Evolutionary conservation across 345 rosid genomes (phyloP), one percentile per base, ranked within the genome.

Genomic region (Raphanus sativus): DNA sequence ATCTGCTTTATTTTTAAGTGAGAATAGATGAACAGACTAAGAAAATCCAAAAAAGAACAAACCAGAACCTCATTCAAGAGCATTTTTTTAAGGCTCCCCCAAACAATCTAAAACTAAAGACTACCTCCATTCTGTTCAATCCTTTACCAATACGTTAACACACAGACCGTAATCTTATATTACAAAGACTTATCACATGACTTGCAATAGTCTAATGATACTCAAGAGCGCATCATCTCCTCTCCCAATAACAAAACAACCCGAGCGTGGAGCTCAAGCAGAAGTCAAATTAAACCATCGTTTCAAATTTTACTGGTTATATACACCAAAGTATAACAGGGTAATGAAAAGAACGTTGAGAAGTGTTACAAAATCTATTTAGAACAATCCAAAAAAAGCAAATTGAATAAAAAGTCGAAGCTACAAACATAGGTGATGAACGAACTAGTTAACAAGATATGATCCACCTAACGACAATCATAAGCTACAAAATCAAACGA

Each of bases 401-500:
- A 52, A 52, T 15, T 52, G 58, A 8, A 52, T 52, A 52, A 52
- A 2, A 45, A 52, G 24, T 15, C 56, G 56, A 15, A 15, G 56
- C 25, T 67, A 75, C 32, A 60, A 61, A 48, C 34, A 59, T 21
- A 29, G 26, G 52, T n/a, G 58, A 21, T 12, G 15, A 15, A 16
- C 33, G 11, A 77, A 62, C 66, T 54, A 70, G 17, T 40, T 8
- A 58, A n/a, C 15, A 56, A 64, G 17, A 77, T 13, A 45, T 32
- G 6, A 76, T 69, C 66, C 71, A 77, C 30, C 70, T 34, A 77
- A 55, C 58, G 21, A 48, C 25, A 15, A 15, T 52, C 58, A 16
- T 0, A 52, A 16, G 58, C 58, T 15, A 52, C 25, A 48, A 48
- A 60, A 67, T 36, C 74, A 45, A 45, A 15, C 8, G 74, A 78